A percentile compares a stretch with the other conserved stretches of the same genome.
Conservation (phyloP, 257 asterid species). For the Solanum paucissectum region DNA sequence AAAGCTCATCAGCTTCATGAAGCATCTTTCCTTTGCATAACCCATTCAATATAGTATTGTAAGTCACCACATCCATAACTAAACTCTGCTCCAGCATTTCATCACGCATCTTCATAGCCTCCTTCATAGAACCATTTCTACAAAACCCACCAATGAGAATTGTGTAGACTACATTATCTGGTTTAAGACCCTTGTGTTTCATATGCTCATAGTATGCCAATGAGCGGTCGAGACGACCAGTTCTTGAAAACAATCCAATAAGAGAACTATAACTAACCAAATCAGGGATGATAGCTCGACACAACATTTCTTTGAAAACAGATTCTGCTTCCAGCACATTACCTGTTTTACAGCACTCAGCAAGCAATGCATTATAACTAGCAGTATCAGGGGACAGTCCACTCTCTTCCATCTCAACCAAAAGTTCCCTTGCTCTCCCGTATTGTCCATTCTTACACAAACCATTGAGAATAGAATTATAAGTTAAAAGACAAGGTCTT, state of each 20-base stretch:
- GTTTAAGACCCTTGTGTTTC: slow-evolving; percentile 36
- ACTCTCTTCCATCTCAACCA: slow-evolving; percentile 29
- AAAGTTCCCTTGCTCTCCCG: slow-evolving; percentile 37
- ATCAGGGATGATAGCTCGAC: slow-evolving; percentile 33
- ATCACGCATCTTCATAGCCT: slow-evolving; percentile 56
- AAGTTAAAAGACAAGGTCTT: slow-evolving; percentile 48
- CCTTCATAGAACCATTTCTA: slow-evolving; percentile 36
- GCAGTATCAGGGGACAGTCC: slow-evolving; percentile 49
- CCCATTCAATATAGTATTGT: slow-evolving; percentile 56
- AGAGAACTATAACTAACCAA: slow-evolving; percentile 54
- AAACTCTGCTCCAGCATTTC: slow-evolving; percentile 57
- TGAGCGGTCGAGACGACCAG: slow-evolving; percentile 38
- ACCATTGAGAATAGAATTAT: slow-evolving; percentile 51
- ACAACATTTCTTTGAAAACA: slow-evolving; percentile 34
- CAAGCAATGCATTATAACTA: slow-evolving; percentile 51
- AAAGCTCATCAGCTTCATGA: slow-evolving; percentile 46
- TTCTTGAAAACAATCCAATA: slow-evolving; percentile 48
- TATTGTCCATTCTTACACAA: slow-evolving; percentile 49
- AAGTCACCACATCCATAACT: slow-evolving; percentile 59
- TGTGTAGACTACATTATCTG: slow-evolving; percentile 60
- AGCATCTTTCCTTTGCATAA: slow-evolving; percentile 56
- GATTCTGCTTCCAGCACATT: slow-evolving; percentile 37
- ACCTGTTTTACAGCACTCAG: slow-evolving; percentile 43
- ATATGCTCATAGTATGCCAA: slow-evolving; percentile 32
- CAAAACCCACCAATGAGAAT: slow-evolving; percentile 64